Percentiles rank a stretch among this genome's conserved stretches.
phyloP scores from a whole-genome alignment of 495 filamentous ascomycete species.

The Antarctomyces pellizariae region DNA sequence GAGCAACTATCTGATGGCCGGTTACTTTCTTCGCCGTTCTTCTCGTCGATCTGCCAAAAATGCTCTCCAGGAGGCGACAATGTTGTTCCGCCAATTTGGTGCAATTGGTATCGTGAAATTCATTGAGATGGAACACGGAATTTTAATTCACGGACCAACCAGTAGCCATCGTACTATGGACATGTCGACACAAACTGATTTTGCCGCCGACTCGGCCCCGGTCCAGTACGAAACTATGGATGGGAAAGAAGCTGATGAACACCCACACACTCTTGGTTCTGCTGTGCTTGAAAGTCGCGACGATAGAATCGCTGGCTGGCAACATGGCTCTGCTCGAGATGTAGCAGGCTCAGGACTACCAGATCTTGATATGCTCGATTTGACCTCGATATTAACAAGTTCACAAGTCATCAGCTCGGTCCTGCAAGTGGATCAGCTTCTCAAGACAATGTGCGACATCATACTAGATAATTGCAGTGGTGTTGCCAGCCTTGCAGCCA shows the following conservation, averaged over 20 bases:
- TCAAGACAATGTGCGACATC: slow-evolving; percentile 78
- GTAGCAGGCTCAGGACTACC: slow-evolving; percentile 26
- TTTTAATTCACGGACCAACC: slow-evolving; percentile 41
- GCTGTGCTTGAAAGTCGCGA: slow-evolving; percentile 27
- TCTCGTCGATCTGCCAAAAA: slow-evolving; percentile 51
- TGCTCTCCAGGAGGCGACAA: slow-evolving; percentile 46
- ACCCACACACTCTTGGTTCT: slow-evolving; percentile 20
- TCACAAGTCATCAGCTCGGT: slow-evolving; percentile 83
- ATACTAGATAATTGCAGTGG: slow-evolving; percentile 70
- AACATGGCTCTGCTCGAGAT: slow-evolving; percentile 19
- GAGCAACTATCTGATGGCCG: slow-evolving; percentile 52
- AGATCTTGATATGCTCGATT: slow-evolving; percentile 59
- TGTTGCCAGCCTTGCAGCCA: slow-evolving; percentile 51
- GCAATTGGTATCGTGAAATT: slow-evolving; percentile 51
- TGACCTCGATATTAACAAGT: slow-evolving; percentile 67
- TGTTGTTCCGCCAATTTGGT: slow-evolving; percentile 48
- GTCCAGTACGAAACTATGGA: slow-evolving; percentile 27
- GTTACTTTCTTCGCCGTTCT: slow-evolving; percentile 46
- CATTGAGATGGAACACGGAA: slow-evolving; percentile 45
- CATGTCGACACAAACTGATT: slow-evolving; percentile 50
- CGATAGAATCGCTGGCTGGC: slow-evolving; percentile 43
- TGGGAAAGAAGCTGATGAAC: slow-evolving; percentile 30
- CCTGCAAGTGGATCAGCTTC: slow-evolving; percentile 56
- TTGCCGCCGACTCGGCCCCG: slow-evolving; percentile 32
- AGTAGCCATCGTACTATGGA: slow-evolving; percentile 38